Evolutionary conservation across 768 basidiomycete species (phyloP), one percentile per base, ranked within the genome.

Genomic region (Ramaria sp.): DNA sequence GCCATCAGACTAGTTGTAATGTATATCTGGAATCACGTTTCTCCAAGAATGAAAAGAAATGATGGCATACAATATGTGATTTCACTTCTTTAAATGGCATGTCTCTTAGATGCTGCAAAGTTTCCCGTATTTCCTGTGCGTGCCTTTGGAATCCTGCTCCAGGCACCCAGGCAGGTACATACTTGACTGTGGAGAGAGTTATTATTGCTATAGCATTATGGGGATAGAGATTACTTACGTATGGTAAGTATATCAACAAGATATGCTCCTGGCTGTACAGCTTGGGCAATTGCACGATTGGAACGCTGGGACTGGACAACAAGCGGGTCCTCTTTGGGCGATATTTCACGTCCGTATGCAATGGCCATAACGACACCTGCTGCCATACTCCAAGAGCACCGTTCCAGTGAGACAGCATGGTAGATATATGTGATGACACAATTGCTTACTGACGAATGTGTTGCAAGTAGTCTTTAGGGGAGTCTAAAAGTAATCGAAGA

Each of bases 401-500:
- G 7, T 20, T 7, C 7, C 7, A 48, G 16, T 48, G 5, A 48
- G 27, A 7, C 15, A 22, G 5, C 22, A 7, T 7, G 25, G 5
- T 5, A 16, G 25, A 15, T 5, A 16, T 8, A 4, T 48, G 43
- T 22, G 43, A 22, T 16, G 30, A 10, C 30, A 32, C 25, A 48
- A 24, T 5, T 5, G 41, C 51, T 16, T 42, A 52, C 51, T 43
- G 37, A 38, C 72, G 64, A 36, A 72, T 61, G 59, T 71, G 64
- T 51, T 71, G 63, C 30, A 63, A 56, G 56, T 70, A 75, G 4
- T 69, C 61, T 12, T 65, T 63, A 8, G 75, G 74, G n/a, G 57
- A 64, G 22, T 63, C 49, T 4, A 70, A 63, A 30, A 76, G 58
- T 60, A 67, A 67, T 22, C 71, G 68, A 4, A 73, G 64, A 34